Conservation (phyloP, 1,139 yeast species). For the Saccharomyces hybrid region DNA sequence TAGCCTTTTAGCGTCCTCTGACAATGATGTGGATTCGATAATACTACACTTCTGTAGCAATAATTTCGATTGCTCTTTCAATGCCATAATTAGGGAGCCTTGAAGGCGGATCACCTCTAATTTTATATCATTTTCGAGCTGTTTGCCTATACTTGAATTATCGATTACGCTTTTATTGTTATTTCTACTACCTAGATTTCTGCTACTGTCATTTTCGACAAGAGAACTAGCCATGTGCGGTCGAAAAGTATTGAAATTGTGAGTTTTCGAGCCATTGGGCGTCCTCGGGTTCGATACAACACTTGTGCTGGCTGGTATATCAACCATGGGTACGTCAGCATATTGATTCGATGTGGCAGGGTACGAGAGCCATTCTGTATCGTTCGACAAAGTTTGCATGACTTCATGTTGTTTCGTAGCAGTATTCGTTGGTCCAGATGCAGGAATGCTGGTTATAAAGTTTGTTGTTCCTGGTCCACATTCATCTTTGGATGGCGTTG, state of each 20-base stretch:
- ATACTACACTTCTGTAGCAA: conserved; percentile 24
- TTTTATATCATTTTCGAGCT: not conserved
- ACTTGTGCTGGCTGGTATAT: not conserved
- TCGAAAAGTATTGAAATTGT: not conserved
- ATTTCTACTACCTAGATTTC: not conserved
- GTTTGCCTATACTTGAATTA: not conserved
- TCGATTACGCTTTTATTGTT: not conserved
- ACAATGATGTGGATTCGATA: conserved; percentile 29
- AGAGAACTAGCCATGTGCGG: not conserved
- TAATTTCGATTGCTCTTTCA: conserved; percentile 16
- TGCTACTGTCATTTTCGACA: not conserved
- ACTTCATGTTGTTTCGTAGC: not conserved
- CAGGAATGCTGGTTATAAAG: not conserved
- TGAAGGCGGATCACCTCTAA: conserved; percentile 11
- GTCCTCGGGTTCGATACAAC: not conserved
- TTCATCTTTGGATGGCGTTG: not conserved
- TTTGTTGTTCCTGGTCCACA: not conserved
- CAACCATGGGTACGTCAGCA: not conserved
- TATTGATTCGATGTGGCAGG: not conserved
- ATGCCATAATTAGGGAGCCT: conserved; percentile 12
- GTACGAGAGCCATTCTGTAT: not conserved
- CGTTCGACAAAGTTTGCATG: not conserved
- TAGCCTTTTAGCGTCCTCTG: conserved; percentile 26
- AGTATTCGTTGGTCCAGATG: not conserved
- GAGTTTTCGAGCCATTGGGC: not conserved